A percentile compares a stretch with the other conserved stretches of the same genome.
These are phyloP conservation scores for Tripidium arundinaceum DNA, from an alignment of 202 grass and related monocot species.

Conservation along the genomic window DNA sequence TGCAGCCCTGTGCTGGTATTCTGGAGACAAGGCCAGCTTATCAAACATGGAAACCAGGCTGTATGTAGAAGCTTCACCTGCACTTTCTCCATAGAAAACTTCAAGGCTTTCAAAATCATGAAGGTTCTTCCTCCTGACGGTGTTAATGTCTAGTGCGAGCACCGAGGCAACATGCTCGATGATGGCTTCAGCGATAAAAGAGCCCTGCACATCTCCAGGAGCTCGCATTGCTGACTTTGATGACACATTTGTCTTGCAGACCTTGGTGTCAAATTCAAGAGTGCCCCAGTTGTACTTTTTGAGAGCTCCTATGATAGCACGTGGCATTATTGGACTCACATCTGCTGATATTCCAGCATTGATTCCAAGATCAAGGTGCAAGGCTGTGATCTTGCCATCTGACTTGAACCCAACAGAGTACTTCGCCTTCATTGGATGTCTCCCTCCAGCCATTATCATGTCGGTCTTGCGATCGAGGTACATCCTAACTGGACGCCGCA, in stretches of 20 bases:
- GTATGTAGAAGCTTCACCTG: conserved; percentile 51
- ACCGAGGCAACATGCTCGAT: conserved; percentile 67
- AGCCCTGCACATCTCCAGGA: conserved; percentile 72
- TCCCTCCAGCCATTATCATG: conserved; percentile 69
- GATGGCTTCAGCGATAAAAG: conserved; percentile 84
- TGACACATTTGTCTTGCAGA: conserved; percentile 80
- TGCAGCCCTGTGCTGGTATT: conserved; percentile 37
- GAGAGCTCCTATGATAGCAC: conserved; percentile 22
- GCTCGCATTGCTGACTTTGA: conserved; percentile 62
- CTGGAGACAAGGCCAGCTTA: conserved; percentile 50
- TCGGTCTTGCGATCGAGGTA: conserved; percentile 81
- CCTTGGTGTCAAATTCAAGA: conserved; percentile 55
- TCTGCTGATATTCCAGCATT: conserved; percentile 64
- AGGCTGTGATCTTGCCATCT: conserved; percentile 63
- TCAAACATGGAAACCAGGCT: conserved; percentile 63
- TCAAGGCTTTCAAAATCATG: conserved; percentile 59
- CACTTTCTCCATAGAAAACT: conserved; percentile 39
- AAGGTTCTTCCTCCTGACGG: conserved; percentile 69
- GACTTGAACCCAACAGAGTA: conserved; percentile 83
- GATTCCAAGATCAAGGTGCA: conserved; percentile 58
- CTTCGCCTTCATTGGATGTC: conserved; percentile 65
- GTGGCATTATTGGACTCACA: conserved; percentile 6
- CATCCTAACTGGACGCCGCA: conserved; percentile 66
- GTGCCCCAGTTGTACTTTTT: conserved; percentile 84
- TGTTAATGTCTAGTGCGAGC: conserved; percentile 51